Evolutionary conservation across 2,329 filamentous ascomycete genomes (phyloP), one percentile per base, ranked within the genome.

Genomic region (Tolypocladium ovalisporum): DNA sequence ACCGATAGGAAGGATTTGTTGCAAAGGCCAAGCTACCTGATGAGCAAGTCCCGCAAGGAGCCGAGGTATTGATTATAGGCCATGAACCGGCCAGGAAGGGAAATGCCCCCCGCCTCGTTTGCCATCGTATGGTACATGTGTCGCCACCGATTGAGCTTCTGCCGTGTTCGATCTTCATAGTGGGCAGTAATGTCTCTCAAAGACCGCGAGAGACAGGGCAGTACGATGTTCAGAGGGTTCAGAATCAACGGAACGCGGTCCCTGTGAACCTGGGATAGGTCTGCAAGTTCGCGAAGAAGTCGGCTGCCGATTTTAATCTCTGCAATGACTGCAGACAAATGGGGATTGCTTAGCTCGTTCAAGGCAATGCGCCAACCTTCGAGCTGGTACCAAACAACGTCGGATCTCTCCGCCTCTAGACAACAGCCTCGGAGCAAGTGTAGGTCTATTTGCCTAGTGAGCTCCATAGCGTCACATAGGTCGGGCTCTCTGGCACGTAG

Each of bases 41-140:
- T 75, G 24, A 85, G 67, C 59, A 85, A 70, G 57, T 77, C 75
- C 60, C 75, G 72, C 35, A 84, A 66, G 35, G 78, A 68, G 2
- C 70, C 67, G 52, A 85, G 66, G 61, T 80, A 83, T 55, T 78
- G 73, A 61, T 83, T 82, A 64, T 82, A 84, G 56, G 83, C 72
- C 34, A 75, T 67, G 59, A 85, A 84, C 8, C 81, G 73, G 19
- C 78, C 75, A 1, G 76, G 76, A 1, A 86, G 69, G 7, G 72
- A 71, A 36, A 81, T 73, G 0, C 78, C 79, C 2, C 72, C 76
- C 4, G 76, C 76, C 64, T 85, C 79, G 29, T 77, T 73, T 9
- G 74, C 75, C 75, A 85, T 76, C 6, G 71, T 69, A 65, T 83
- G 75, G 64, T 79, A 82, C 80, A 85, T 84, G 62, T 75, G 76